Evolutionary conservation across 2,329 filamentous ascomycete genomes (phyloP).

Genomic region (Scedosporium apiospermum): DNA sequence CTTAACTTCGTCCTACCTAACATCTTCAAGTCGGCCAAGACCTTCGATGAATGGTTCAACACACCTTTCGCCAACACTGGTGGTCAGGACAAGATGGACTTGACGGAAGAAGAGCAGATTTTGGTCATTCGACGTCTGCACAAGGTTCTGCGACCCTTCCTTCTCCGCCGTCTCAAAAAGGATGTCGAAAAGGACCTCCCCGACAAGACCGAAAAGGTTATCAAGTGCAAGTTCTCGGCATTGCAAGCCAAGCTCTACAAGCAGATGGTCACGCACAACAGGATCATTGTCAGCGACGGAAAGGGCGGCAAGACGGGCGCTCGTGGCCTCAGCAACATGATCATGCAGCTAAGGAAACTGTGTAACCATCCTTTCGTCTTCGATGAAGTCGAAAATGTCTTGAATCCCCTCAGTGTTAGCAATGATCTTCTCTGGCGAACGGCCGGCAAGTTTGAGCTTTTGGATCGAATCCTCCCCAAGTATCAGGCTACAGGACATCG

Average conservation of each 20-base stretch:
- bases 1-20: slow-evolving; percentile 97
- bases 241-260: slow-evolving; percentile 92
- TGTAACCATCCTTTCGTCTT: slow-evolving; percentile 99
- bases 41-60: slow-evolving; percentile 99
- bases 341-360: slow-evolving; percentile 97
- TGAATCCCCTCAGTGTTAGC: slow-evolving; percentile 81
- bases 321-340: slow-evolving; percentile 97
- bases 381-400: slow-evolving; percentile 93
- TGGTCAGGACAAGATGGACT: slow-evolving; percentile 95
- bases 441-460: slow-evolving; percentile 90
- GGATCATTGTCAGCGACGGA: slow-evolving; percentile 85
- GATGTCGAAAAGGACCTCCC: slow-evolving; percentile 98
- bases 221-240: slow-evolving; percentile 97
- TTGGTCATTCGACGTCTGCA: slow-evolving; percentile 96
- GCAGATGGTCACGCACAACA: slow-evolving; percentile 94
- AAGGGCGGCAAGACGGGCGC: slow-evolving; percentile 92
- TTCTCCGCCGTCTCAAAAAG: slow-evolving; percentile 97
- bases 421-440: slow-evolving; percentile 95
- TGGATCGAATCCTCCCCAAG: slow-evolving; percentile 88
- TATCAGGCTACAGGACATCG: slow-evolving; percentile 86
- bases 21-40: slow-evolving; percentile 98
- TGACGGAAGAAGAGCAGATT: slow-evolving; percentile 98
- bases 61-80: slow-evolving; percentile 98
- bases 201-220: slow-evolving; percentile 97
- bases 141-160: slow-evolving; percentile 93